Percentiles rank a stretch among this genome's conserved stretches.
Evolutionary conservation across 768 basidiomycete species (phyloP).

Genomic region (Crassisporium funariophilum): DNA sequence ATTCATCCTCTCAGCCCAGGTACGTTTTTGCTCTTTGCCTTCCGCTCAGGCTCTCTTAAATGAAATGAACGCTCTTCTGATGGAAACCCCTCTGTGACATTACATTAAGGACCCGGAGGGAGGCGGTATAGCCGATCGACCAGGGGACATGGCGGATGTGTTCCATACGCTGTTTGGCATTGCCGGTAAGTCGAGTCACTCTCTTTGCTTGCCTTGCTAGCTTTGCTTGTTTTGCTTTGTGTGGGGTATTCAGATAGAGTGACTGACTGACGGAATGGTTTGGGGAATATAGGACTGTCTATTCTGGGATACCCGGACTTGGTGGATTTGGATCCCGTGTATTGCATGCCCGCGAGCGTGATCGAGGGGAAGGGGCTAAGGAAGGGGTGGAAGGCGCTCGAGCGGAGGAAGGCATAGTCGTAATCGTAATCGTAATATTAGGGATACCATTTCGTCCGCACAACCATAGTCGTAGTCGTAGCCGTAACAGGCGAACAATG

Average conservation of each 20-base stretch:
- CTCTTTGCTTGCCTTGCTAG: not conserved
- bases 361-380: constrained; percentile 71
- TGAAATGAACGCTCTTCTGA: not conserved
- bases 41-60: constrained; percentile 1
- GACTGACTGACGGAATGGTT: not conserved
- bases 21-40: constrained; percentile 30
- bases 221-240: too few species aligned
- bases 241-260: too few species aligned
- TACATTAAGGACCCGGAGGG: constrained; percentile 73
- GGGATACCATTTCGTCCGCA: too few species aligned
- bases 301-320: constrained; percentile 86
- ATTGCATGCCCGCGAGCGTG: constrained; percentile 87
- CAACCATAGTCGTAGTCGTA: too few species aligned
- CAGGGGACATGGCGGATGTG: constrained; percentile 94
- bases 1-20: constrained; percentile 91
- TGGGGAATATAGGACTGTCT: constrained; percentile 63
- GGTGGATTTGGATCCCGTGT: constrained; percentile 88
- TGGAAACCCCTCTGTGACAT: not conserved
- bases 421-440: constrained; percentile 6
- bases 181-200: constrained; percentile 54
- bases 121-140: constrained; percentile 93
- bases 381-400: constrained; percentile 64
- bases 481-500: constrained; percentile 8
- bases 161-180: constrained; percentile 95
- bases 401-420: too few species aligned